These are phyloP conservation scores for Croton setiger DNA, from an alignment of 441 rosid species.

Conservation along the genomic window DNA sequence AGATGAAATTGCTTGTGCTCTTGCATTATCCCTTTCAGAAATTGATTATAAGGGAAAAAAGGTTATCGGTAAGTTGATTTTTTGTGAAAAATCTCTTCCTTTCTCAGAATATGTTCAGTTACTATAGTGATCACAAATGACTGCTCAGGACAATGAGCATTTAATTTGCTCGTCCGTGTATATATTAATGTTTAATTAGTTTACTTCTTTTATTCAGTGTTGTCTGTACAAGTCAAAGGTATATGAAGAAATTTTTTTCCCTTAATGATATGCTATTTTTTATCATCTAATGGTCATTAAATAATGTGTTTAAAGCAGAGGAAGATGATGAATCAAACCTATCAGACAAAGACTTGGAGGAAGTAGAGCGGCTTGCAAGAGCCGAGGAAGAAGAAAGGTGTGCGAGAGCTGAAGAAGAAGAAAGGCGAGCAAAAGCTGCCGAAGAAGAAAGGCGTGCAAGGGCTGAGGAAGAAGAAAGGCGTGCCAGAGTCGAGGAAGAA, in stretches of 20 bases:
- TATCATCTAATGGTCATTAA: background rate
- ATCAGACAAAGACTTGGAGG: slow-evolving; percentile 33
- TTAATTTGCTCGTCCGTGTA: background rate
- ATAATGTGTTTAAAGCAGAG: slow-evolving; percentile 26
- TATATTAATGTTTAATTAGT: background rate
- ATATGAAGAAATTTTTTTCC: background rate
- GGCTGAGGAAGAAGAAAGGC: slow-evolving; percentile 10
- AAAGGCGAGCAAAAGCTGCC: slow-evolving; percentile 63
- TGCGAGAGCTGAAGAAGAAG: slow-evolving; percentile 61
- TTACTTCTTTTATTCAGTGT: background rate
- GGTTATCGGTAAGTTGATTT: slow-evolving; percentile 45
- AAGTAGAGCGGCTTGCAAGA: background rate
- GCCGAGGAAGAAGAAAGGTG: slow-evolving; percentile 34
- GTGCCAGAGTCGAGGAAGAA: slow-evolving; percentile 37
- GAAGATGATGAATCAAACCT: slow-evolving; percentile 38
- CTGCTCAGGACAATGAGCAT: background rate
- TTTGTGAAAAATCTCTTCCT: background rate
- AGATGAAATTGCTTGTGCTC: slow-evolving; percentile 49
- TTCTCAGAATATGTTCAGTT: background rate
- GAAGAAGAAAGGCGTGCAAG: slow-evolving; percentile 34
- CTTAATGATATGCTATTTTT: background rate
- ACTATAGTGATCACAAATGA: background rate
- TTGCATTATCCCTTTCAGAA: slow-evolving; percentile 56
- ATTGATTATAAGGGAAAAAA: slow-evolving; percentile 53
- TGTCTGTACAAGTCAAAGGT: background rate